A percentile compares a stretch with the other conserved stretches of the same genome.
Evolutionary conservation across 73 alveolate species (phyloP).

Genomic region (Tetrahymena elliotti): DNA sequence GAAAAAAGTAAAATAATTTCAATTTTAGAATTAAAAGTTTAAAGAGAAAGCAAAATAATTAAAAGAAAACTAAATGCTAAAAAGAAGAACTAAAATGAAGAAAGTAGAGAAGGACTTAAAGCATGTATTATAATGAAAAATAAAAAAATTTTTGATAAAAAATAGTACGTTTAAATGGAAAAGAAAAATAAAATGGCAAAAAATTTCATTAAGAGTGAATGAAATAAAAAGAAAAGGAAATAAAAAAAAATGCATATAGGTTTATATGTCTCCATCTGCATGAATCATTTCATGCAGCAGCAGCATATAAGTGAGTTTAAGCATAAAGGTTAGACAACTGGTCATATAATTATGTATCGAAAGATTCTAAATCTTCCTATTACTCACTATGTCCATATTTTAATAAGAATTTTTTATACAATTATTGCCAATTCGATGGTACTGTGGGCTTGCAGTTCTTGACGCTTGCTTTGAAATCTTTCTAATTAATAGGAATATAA

Average conservation of each 20-base stretch:
- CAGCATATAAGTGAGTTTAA: not conserved
- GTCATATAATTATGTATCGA: not conserved
- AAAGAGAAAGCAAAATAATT: too few species aligned
- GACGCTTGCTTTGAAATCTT: constrained; percentile 35
- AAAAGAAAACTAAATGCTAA: too few species aligned
- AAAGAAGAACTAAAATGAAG: too few species aligned
- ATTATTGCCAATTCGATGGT: constrained; percentile 9
- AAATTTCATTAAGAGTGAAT: not conserved
- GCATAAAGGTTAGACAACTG: not conserved
- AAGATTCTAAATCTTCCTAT: not conserved
- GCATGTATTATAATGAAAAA: too few species aligned
- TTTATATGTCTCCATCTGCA: not conserved
- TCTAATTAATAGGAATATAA: not conserved
- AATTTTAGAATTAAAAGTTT: too few species aligned
- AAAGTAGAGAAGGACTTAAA: too few species aligned
- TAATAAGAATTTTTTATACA: constrained; percentile 23
- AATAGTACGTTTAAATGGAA: too few species aligned
- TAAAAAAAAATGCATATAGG: not conserved
- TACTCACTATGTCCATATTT: constrained; percentile 48
- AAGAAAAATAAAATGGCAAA: not conserved
- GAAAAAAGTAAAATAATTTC: too few species aligned
- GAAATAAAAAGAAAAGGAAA: not conserved
- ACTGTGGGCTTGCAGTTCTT: constrained; percentile 49
- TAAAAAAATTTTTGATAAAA: too few species aligned
- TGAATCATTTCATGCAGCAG: not conserved